Percentiles rank a stretch among this genome's conserved stretches.
Evolutionary conservation across 2,329 filamentous ascomycete genomes (phyloP).

Genomic region (Xylariaceae sp.): DNA sequence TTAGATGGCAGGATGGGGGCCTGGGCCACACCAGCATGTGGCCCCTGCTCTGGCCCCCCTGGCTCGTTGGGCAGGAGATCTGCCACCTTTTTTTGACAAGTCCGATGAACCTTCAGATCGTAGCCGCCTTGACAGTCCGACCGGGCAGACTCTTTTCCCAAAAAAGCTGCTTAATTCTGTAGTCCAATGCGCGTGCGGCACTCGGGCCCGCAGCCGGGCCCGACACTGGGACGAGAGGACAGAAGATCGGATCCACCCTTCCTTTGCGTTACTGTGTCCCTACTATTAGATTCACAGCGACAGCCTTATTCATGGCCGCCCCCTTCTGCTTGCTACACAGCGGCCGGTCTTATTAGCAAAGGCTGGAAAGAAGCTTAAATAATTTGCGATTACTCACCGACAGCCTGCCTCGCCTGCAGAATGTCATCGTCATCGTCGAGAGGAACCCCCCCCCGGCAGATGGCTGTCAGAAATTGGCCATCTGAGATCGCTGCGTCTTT

Average conservation of each 20-base stretch:
- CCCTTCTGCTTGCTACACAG: background rate
- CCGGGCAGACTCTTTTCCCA: background rate
- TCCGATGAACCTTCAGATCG: background rate
- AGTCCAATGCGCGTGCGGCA: constrained; percentile 1
- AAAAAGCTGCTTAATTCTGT: background rate
- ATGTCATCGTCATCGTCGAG: background rate
- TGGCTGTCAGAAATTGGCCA: background rate
- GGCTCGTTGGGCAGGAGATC: background rate
- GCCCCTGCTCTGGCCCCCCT: too few species aligned
- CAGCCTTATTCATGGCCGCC: background rate
- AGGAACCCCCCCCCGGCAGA: background rate
- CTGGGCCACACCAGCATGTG: background rate
- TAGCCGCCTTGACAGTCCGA: background rate
- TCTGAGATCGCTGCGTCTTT: background rate
- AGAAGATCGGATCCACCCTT: too few species aligned
- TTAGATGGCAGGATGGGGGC: background rate
- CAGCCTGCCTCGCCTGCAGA: too few species aligned
- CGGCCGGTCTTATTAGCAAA: background rate
- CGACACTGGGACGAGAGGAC: background rate
- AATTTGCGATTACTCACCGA: background rate
- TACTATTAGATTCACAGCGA: too few species aligned
- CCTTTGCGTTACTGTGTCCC: too few species aligned
- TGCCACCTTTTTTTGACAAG: too few species aligned
- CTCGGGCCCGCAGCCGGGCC: background rate
- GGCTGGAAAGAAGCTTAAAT: background rate